Conservation (phyloP, 2,329 filamentous ascomycete species). For the Arachnopeziza araneosa region DNA sequence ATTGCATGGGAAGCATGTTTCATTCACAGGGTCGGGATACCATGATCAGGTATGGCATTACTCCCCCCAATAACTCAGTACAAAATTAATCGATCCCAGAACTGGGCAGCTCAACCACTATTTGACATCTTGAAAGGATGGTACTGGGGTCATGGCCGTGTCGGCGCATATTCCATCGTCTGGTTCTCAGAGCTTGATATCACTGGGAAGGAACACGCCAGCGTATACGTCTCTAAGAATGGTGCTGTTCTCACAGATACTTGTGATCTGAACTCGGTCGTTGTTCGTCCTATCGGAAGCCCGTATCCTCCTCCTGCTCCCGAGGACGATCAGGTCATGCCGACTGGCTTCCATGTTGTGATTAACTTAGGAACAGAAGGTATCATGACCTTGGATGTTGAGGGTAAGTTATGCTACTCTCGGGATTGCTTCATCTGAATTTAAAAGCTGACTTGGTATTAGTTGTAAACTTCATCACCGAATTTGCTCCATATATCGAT, state of each 20-base stretch:
- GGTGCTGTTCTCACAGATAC: conserved; percentile 24
- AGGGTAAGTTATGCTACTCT: too few relatives aligned
- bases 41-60: conserved; percentile 34
- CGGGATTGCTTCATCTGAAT: too few relatives aligned
- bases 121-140: conserved; percentile 30
- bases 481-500: too few relatives aligned
- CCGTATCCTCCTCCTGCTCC: too few relatives aligned
- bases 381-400: too few relatives aligned
- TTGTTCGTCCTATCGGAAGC: background rate
- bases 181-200: conserved; percentile 36
- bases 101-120: conserved; percentile 38
- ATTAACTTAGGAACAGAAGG: too few relatives aligned
- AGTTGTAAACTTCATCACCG: too few relatives aligned
- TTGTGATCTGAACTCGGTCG: conserved; percentile 16
- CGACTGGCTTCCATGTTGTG: too few relatives aligned
- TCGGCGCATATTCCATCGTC: conserved; percentile 39
- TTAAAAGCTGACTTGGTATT: too few relatives aligned
- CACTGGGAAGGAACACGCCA: conserved; percentile 24
- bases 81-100: conserved; percentile 20
- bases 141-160: conserved; percentile 41
- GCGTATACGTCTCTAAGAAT: conserved; percentile 29
- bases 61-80: background rate
- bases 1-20: conserved; percentile 25
- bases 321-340: too few relatives aligned
- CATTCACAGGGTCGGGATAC: conserved; percentile 37